phyloP scores from a whole-genome alignment of 495 filamentous ascomycete species.

The Recurvomyces mirabilis region DNA sequence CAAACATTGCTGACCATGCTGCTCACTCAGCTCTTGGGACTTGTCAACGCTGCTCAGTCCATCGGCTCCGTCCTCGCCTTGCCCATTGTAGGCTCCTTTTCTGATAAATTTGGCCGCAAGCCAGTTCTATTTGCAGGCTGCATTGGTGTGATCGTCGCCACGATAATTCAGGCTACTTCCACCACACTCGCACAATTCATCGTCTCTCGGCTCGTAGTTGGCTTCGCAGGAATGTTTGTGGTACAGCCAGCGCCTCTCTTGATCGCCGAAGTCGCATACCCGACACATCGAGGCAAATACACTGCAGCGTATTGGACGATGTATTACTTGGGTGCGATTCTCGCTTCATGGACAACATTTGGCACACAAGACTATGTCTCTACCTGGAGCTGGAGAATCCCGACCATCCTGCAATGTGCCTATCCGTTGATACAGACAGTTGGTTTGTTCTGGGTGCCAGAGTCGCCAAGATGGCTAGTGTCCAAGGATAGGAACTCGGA shows the following conservation, averaged over 20 bases:
- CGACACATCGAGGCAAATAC: constrained; percentile 18
- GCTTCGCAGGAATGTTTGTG: constrained; percentile 8
- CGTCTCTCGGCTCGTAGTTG: constrained; percentile 13
- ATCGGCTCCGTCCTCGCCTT: constrained; percentile 14
- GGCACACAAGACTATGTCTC: constrained; percentile 4
- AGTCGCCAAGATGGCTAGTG: constrained; percentile 10
- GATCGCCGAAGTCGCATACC: constrained; percentile 13
- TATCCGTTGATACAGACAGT: constrained; percentile 4
- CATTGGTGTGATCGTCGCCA: constrained; percentile 12
- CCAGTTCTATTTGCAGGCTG: constrained; percentile 4
- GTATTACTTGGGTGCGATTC: constrained; percentile 19
- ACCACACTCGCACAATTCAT: constrained; percentile 9
- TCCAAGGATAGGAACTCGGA: constrained; percentile 1
- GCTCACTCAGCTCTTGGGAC: constrained; percentile 12
- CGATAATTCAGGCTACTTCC: constrained; percentile 15
- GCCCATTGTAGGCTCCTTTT: constrained; percentile 5
- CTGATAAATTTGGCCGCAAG: constrained; percentile 13
- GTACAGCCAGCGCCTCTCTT: constrained; percentile 8
- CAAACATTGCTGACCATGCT: not conserved
- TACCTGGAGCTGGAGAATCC: constrained; percentile 16
- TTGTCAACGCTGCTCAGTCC: constrained; percentile 15
- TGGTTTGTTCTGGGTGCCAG: constrained; percentile 7
- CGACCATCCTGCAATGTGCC: constrained; percentile 13
- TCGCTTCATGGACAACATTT: constrained; percentile 17
- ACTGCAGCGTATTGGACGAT: constrained; percentile 11